phyloP scores from a whole-genome alignment of 2,329 filamentous ascomycete species.

The Fragosphaeria purpurea region DNA sequence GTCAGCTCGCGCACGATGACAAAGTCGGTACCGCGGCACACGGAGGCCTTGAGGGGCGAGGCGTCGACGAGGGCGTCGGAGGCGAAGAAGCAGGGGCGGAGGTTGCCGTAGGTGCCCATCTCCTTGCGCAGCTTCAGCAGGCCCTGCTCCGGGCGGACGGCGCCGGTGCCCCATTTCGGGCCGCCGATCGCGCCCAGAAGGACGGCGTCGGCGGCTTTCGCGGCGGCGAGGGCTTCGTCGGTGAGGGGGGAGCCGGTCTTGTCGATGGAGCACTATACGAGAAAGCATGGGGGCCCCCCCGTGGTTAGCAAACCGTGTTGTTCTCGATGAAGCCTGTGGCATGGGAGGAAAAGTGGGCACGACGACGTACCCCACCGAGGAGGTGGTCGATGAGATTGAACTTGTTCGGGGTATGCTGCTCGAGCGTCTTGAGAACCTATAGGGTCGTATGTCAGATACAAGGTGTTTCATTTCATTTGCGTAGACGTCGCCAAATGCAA shows the following conservation, averaged over 20 bases:
- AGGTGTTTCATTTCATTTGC: neutral
- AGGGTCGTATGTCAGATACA: no score
- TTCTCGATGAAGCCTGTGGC: no score
- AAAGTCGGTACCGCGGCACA: conserved; percentile 84
- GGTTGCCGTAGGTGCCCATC: conserved; percentile 88
- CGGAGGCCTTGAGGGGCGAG: conserved; percentile 76
- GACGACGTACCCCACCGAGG: conserved; percentile 71
- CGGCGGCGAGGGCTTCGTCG: conserved; percentile 69
- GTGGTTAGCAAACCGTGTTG: no score
- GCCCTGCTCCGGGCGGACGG: conserved; percentile 82
- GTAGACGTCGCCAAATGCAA: neutral
- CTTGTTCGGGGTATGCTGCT: conserved; percentile 58
- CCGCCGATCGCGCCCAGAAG: conserved; percentile 90
- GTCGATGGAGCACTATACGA: conserved; percentile 59
- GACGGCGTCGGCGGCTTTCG: conserved; percentile 78
- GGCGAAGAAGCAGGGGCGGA: conserved; percentile 91
- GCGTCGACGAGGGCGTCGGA: conserved; percentile 73
- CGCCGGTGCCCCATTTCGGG: conserved; percentile 89
- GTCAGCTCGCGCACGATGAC: conserved; percentile 88
- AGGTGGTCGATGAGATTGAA: conserved; percentile 89
- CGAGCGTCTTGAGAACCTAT: conserved; percentile 69
- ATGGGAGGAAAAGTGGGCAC: conserved; percentile 8
- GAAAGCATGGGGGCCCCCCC: no score
- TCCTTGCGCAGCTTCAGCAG: conserved; percentile 87
- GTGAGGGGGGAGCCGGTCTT: conserved; percentile 69